Evolutionary conservation across 345 rosid species (phyloP).

Genomic region (Orychophragmus violaceus): DNA sequence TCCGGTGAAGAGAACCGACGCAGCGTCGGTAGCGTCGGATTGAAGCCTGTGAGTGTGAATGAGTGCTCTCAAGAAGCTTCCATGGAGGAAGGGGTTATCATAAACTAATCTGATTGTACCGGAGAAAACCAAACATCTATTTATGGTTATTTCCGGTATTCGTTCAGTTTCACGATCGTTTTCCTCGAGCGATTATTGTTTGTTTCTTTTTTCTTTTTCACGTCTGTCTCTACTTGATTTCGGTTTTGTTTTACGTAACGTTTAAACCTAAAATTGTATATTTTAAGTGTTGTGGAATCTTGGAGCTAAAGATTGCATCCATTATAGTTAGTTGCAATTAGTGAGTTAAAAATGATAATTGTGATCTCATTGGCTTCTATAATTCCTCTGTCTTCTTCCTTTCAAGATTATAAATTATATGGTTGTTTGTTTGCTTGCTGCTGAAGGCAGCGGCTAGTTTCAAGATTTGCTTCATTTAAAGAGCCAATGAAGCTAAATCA

Average conservation of each 20-base stretch:
- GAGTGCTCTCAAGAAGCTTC: constrained; percentile 8
- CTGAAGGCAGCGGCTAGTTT: no score
- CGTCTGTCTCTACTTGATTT: constrained; percentile 27
- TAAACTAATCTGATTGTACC: background rate
- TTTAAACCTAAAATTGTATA: constrained; percentile 8
- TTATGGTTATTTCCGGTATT: background rate
- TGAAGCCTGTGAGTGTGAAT: constrained; percentile 1
- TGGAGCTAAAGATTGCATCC: background rate
- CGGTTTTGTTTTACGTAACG: constrained; percentile 13
- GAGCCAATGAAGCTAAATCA: background rate
- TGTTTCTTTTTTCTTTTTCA: background rate
- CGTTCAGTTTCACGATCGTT: background rate
- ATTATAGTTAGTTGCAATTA: no score
- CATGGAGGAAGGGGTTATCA: background rate
- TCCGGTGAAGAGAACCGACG: constrained; percentile 47
- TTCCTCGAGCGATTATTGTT: background rate
- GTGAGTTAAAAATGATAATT: no score
- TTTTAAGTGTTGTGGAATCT: constrained; percentile 12
- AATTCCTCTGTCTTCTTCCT: no score
- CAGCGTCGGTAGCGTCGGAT: no score
- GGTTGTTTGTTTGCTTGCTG: no score
- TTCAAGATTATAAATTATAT: no score
- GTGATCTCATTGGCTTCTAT: no score
- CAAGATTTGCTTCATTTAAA: background rate
- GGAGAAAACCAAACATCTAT: background rate